These are phyloP conservation scores for Barnettozyma siamensis DNA, from an alignment of 805 yeast genomes.

Conservation along the genomic window DNA sequence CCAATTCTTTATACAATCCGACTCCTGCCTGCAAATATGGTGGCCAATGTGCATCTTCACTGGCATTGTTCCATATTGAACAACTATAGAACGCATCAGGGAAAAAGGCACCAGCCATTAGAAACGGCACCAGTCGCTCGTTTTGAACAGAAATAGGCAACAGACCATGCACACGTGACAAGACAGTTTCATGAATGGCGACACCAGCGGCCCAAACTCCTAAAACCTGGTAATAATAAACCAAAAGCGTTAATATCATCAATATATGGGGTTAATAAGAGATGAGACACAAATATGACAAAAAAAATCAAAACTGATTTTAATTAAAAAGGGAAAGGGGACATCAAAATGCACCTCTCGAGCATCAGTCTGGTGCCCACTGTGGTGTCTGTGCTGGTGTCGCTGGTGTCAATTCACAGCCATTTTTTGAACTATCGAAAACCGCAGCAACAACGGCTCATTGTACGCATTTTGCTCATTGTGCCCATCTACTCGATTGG, in stretches of 20 bases:
- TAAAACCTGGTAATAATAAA: neutral
- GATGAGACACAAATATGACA: no score
- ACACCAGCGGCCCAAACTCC: constrained; percentile 1
- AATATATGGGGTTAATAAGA: no score
- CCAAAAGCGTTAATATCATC: neutral
- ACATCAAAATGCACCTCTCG: constrained; percentile 4
- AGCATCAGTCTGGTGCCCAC: constrained; percentile 5
- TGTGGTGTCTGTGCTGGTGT: constrained; percentile 2
- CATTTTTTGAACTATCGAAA: constrained; percentile 75
- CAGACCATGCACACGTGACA: constrained; percentile 25
- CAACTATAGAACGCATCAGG: constrained; percentile 69
- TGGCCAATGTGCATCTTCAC: constrained; percentile 70
- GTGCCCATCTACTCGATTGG: constrained; percentile 77
- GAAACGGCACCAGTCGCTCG: constrained; percentile 22
- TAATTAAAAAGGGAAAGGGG: neutral
- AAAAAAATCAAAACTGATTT: neutral
- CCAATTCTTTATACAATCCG: constrained; percentile 28
- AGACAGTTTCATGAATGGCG: constrained; percentile 30
- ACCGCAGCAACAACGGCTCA: constrained; percentile 81
- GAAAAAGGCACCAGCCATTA: constrained; percentile 59
- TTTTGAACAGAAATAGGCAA: constrained; percentile 31
- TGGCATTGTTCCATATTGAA: constrained; percentile 39
- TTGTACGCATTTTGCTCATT: constrained; percentile 74
- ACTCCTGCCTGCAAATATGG: constrained; percentile 48
- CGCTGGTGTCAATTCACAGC: constrained; percentile 29